Evolutionary conservation across 1,139 yeast species (phyloP).

Genomic region (Blastobotrys malaysiensis): DNA sequence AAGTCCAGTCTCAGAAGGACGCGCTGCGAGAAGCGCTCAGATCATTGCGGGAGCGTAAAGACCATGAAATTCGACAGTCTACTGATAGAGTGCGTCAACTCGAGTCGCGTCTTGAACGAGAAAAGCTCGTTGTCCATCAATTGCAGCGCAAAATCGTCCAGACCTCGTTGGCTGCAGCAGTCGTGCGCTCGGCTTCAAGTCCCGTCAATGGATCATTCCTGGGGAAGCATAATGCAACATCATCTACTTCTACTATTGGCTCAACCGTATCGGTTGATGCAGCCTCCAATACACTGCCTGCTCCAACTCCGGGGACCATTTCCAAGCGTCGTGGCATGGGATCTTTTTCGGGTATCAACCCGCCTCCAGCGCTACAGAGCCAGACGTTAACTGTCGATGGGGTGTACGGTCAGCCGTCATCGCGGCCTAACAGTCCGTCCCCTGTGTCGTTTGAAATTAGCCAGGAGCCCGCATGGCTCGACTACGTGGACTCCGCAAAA

Average conservation of each 20-base stretch:
- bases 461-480: conserved; percentile 29
- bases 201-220: conserved; percentile 1
- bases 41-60: conserved; percentile 35
- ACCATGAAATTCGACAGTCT: conserved; percentile 33
- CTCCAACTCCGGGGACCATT: background rate
- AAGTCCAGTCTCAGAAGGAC: conserved; percentile 38
- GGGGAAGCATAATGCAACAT: conserved; percentile 7
- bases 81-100: conserved; percentile 30
- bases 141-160: conserved; percentile 28
- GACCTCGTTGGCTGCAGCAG: conserved; percentile 9
- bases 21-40: conserved; percentile 40
- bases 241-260: conserved; percentile 10
- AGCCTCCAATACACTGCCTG: background rate
- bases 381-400: background rate
- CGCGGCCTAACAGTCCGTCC: conserved; percentile 21
- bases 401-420: background rate
- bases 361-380: conserved; percentile 14
- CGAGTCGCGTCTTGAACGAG: conserved; percentile 28
- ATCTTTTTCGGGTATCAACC: conserved; percentile 17
- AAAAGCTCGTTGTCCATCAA: conserved; percentile 23
- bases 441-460: conserved; percentile 27
- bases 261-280: conserved; percentile 8
- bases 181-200: conserved; percentile 14
- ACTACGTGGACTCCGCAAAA: conserved; percentile 22
- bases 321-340: conserved; percentile 19